A percentile compares a stretch with the other conserved stretches of the same genome.
Evolutionary conservation across 164 flowering plant genomes (phyloP).

Genomic region (Aristolochia fimbriata): DNA sequence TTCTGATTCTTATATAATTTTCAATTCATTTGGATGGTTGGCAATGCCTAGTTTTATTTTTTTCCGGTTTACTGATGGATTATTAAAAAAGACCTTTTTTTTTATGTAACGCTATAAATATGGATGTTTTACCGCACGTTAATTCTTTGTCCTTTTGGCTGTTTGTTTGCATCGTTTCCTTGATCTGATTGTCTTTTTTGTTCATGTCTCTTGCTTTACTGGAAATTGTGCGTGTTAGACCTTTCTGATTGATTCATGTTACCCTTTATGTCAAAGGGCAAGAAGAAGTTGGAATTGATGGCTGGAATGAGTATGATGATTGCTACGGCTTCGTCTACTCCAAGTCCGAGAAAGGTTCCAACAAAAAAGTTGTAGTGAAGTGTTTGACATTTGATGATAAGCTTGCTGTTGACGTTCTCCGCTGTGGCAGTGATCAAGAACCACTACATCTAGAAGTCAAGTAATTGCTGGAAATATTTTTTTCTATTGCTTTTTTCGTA

Average conservation of each 20-base stretch:
- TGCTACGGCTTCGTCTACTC: constrained; percentile 7
- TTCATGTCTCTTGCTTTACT: too few relatives aligned
- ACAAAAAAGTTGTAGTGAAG: constrained; percentile 9
- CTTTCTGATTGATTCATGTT: too few relatives aligned
- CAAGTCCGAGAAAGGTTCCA: constrained; percentile 4
- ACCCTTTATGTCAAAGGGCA: not conserved
- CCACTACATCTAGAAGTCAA: constrained; percentile 8
- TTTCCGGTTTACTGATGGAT: not conserved
- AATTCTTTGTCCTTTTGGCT: too few relatives aligned
- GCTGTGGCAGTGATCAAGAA: constrained; percentile 3
- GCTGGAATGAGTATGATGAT: constrained; percentile 16
- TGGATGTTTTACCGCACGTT: too few relatives aligned
- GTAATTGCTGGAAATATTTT: constrained; percentile 4
- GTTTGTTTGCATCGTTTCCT: too few relatives aligned
- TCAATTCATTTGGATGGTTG: too few relatives aligned
- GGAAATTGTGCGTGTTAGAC: too few relatives aligned
- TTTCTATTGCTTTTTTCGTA: not conserved
- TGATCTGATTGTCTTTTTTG: too few relatives aligned
- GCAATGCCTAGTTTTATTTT: not conserved
- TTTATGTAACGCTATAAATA: too few relatives aligned
- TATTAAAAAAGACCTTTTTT: too few relatives aligned
- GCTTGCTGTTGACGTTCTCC: constrained; percentile 8
- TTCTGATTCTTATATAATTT: not conserved
- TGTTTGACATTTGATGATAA: constrained; percentile 11
- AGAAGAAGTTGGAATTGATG: constrained; percentile 14